phyloP scores from a whole-genome alignment of 106 monocot genomes.

The Acanthochlamys bracteata region DNA sequence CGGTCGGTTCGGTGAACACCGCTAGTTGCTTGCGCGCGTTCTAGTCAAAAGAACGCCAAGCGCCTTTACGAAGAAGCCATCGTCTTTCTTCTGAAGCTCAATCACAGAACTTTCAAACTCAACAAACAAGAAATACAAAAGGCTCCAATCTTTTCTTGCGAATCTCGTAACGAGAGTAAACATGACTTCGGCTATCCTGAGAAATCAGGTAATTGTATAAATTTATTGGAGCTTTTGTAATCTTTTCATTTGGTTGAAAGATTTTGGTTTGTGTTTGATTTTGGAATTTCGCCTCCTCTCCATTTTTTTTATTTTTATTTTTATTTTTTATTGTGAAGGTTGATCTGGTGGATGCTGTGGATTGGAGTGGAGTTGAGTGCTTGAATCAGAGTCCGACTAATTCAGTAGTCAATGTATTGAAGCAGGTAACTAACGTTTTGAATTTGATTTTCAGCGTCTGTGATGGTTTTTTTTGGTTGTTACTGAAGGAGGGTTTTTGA shows the following conservation, averaged over 20 bases:
- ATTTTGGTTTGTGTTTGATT: too few relatives aligned
- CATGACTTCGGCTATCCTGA: slow-evolving; percentile 6
- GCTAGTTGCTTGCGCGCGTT: too few relatives aligned
- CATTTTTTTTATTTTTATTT: background rate
- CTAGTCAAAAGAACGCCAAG: too few relatives aligned
- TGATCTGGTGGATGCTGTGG: slow-evolving; percentile 88
- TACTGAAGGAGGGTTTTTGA: background rate
- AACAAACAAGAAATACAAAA: too few relatives aligned
- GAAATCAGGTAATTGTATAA: slow-evolving; percentile 20
- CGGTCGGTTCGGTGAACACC: too few relatives aligned
- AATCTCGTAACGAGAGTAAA: too few relatives aligned
- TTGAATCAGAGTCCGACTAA: slow-evolving; percentile 68
- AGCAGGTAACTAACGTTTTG: slow-evolving; percentile 36
- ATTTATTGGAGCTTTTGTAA: background rate
- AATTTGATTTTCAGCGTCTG: background rate
- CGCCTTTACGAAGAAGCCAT: too few relatives aligned
- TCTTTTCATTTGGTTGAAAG: too few relatives aligned
- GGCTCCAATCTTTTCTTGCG: too few relatives aligned
- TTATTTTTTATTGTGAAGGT: slow-evolving; percentile 39
- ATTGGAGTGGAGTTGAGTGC: slow-evolving; percentile 90
- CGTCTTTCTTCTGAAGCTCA: too few relatives aligned
- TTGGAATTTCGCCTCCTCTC: background rate
- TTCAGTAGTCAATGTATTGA: slow-evolving; percentile 61
- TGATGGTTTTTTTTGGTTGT: background rate
- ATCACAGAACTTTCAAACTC: too few relatives aligned